Evolutionary conservation across 495 filamentous ascomycete species (phyloP).

Genomic region (Aspergillus taichungensis): DNA sequence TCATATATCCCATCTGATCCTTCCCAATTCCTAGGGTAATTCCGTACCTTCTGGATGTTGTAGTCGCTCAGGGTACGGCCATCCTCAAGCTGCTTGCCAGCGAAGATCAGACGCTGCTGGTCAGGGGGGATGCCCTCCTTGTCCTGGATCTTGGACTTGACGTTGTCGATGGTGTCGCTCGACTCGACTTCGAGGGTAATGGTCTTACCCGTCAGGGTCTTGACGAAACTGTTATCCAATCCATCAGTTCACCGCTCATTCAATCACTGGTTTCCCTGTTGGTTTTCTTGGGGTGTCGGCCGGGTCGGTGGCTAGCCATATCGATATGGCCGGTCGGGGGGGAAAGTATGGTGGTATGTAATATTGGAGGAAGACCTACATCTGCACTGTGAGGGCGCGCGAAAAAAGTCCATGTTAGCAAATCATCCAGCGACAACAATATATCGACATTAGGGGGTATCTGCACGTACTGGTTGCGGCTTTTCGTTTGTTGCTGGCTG

Average conservation of each 20-base stretch:
- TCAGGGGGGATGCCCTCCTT: conserved; percentile 99
- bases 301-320: background rate
- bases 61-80: conserved; percentile 97
- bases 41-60: conserved; percentile 98
- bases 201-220: conserved; percentile 98
- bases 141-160: conserved; percentile 96
- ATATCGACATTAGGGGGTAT: conserved; percentile 8
- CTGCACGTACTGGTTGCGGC: conserved; percentile 52
- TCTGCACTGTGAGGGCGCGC: conserved; percentile 59
- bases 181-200: conserved; percentile 99
- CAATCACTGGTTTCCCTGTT: background rate
- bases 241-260: no score
- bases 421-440: conserved; percentile 8
- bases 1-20: background rate
- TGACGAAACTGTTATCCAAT: conserved; percentile 68
- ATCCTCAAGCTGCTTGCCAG: conserved; percentile 99
- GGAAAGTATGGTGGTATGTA: background rate
- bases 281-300: background rate
- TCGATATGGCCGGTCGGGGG: background rate
- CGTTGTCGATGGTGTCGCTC: conserved; percentile 97
- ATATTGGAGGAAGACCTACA: conserved; percentile 45
- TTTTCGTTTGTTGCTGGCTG: conserved; percentile 42
- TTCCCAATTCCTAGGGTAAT: background rate
- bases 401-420: conserved; percentile 34
- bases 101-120: conserved; percentile 99